phyloP scores from a whole-genome alignment of 805 yeast genomes.

The Cyberlindnera maritima region DNA sequence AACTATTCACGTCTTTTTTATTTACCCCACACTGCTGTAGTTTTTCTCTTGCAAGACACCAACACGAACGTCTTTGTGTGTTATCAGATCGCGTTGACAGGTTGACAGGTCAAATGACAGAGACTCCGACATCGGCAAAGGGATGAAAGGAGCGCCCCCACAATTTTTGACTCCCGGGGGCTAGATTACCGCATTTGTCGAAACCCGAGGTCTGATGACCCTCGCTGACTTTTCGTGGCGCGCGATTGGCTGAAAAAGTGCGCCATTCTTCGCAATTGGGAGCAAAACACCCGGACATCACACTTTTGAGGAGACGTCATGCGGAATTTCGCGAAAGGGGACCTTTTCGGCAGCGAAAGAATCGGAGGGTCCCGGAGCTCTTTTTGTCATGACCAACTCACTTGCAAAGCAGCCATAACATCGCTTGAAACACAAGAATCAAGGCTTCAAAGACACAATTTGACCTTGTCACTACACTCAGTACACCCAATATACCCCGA shows the following conservation, averaged over 20 bases:
- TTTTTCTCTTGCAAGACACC: no score
- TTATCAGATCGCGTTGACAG: no score
- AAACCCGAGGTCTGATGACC: neutral
- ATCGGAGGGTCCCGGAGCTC: neutral
- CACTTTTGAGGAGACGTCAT: neutral
- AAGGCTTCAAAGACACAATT: no score
- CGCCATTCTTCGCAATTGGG: neutral
- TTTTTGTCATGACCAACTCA: no score
- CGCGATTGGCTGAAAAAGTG: constrained; percentile 1
- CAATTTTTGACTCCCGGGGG: neutral
- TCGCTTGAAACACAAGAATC: no score
- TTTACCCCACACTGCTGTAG: neutral
- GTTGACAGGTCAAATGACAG: neutral
- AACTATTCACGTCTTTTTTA: no score
- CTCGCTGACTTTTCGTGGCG: constrained; percentile 5
- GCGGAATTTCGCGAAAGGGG: neutral
- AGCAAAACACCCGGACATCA: constrained; percentile 9
- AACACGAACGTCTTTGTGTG: no score
- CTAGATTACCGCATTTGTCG: neutral
- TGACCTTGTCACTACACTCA: no score
- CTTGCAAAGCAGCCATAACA: no score
- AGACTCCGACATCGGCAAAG: neutral
- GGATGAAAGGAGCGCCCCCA: neutral
- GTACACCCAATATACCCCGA: no score
- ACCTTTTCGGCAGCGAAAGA: neutral